Percentiles rank a stretch among this genome's conserved stretches.
phyloP scores from a whole-genome alignment of 805 yeast species.

The Yarrowia alimentaria region DNA sequence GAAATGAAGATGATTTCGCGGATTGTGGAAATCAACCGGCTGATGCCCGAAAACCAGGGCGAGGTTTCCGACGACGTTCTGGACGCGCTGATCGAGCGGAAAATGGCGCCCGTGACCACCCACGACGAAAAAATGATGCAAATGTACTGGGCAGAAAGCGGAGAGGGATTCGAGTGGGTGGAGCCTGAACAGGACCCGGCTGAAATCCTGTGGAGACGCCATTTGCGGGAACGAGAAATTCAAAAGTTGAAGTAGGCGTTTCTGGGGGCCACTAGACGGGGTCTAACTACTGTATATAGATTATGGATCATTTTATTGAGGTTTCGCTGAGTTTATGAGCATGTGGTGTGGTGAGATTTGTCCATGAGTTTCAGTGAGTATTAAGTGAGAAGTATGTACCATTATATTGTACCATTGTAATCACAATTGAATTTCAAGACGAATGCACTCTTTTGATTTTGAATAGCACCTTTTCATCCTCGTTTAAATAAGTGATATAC shows the following conservation, averaged over 20 bases:
- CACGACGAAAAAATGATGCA: slow-evolving; percentile 66
- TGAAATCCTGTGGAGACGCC: slow-evolving; percentile 43
- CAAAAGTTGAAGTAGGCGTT: slow-evolving; percentile 8
- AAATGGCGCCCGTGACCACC: slow-evolving; percentile 47
- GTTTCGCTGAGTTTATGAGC: too few relatives aligned
- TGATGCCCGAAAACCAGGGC: slow-evolving; percentile 44
- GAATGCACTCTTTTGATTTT: too few relatives aligned
- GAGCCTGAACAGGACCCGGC: slow-evolving; percentile 93
- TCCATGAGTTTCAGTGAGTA: too few relatives aligned
- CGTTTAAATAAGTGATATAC: too few relatives aligned
- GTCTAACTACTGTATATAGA: slow-evolving; percentile 19
- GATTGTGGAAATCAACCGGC: slow-evolving; percentile 63
- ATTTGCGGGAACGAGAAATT: slow-evolving; percentile 34
- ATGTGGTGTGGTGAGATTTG: too few relatives aligned
- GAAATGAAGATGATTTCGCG: slow-evolving; percentile 65
- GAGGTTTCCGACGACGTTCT: slow-evolving; percentile 41
- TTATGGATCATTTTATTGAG: not conserved
- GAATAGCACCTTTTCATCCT: too few relatives aligned
- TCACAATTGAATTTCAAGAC: too few relatives aligned
- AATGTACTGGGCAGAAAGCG: slow-evolving; percentile 85
- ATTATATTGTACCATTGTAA: too few relatives aligned
- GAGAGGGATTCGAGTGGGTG: slow-evolving; percentile 84
- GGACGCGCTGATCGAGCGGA: slow-evolving; percentile 39
- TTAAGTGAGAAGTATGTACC: too few relatives aligned
- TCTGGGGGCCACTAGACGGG: too few relatives aligned